Conservation (phyloP, 2,329 filamentous ascomycete species). For the Xylaria sp. region DNA sequence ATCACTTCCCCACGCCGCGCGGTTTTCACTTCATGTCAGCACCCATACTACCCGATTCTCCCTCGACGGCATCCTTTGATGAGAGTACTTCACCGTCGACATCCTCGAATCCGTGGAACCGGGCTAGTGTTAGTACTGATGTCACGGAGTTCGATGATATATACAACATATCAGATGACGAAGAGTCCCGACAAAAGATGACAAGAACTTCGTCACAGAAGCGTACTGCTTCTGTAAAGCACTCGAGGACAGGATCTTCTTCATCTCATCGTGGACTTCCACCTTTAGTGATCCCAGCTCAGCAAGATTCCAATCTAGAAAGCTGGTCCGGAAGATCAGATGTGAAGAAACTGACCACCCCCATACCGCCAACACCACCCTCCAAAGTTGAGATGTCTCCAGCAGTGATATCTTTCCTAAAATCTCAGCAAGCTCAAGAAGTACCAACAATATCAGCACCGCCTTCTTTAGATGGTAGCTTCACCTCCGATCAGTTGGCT, state of each 20-base stretch:
- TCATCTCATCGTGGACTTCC: constrained; percentile 54
- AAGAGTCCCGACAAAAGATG: constrained; percentile 63
- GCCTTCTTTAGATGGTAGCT: constrained; percentile 88
- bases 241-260: constrained; percentile 53
- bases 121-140: constrained; percentile 70
- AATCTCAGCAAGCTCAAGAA: constrained; percentile 67
- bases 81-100: constrained; percentile 60
- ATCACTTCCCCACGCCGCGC: constrained; percentile 78
- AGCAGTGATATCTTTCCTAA: constrained; percentile 76
- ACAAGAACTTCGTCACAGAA: constrained; percentile 54
- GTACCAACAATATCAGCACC: constrained; percentile 81
- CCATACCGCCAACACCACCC: constrained; percentile 71
- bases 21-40: constrained; percentile 72
- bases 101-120: constrained; percentile 70
- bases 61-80: constrained; percentile 64
- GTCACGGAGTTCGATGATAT: constrained; percentile 84
- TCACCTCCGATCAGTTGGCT: constrained; percentile 88
- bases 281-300: constrained; percentile 64
- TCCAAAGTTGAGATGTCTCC: constrained; percentile 80
- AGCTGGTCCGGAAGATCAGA: constrained; percentile 58
- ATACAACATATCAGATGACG: constrained; percentile 86
- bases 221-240: constrained; percentile 53
- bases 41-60: constrained; percentile 69
- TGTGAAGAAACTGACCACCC: constrained; percentile 63
- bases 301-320: constrained; percentile 50